Evolutionary conservation across 192 early-diverging fungal species (phyloP).

Genomic region (Cladochytrium replicatum): DNA sequence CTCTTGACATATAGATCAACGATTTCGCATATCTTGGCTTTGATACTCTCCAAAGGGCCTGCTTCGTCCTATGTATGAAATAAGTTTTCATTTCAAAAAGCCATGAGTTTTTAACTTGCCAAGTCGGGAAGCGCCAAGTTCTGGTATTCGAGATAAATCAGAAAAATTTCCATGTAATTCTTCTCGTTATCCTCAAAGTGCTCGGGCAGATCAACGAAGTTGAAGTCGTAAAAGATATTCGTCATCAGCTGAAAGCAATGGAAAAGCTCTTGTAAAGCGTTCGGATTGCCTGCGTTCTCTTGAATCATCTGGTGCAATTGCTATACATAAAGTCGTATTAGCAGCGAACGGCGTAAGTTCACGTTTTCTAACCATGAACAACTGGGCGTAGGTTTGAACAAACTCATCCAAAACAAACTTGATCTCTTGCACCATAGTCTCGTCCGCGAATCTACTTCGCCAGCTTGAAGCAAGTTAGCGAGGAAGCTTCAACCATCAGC

Average conservation of each 20-base stretch:
- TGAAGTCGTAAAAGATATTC: slow-evolving; percentile 91
- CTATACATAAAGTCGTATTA: slow-evolving; percentile 17
- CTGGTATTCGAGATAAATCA: slow-evolving; percentile 76
- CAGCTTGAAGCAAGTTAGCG: too few relatives aligned
- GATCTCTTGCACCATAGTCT: slow-evolving; percentile 79
- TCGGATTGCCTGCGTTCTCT: slow-evolving; percentile 47
- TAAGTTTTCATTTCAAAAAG: too few relatives aligned
- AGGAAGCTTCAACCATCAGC: too few relatives aligned
- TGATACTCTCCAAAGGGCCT: slow-evolving; percentile 76
- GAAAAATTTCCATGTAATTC: slow-evolving; percentile 71
- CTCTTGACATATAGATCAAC: slow-evolving; percentile 78
- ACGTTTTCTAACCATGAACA: too few relatives aligned
- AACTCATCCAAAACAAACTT: slow-evolving; percentile 85
- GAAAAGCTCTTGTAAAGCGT: slow-evolving; percentile 59
- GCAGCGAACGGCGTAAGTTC: not conserved
- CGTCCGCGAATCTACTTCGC: slow-evolving; percentile 69
- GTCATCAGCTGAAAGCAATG: slow-evolving; percentile 66
- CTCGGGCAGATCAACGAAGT: slow-evolving; percentile 92
- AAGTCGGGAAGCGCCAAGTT: too few relatives aligned
- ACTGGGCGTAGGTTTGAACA: slow-evolving; percentile 64
- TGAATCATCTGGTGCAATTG: slow-evolving; percentile 71
- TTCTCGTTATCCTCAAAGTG: slow-evolving; percentile 91
- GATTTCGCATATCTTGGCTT: slow-evolving; percentile 89
- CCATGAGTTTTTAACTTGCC: too few relatives aligned
- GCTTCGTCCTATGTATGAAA: too few relatives aligned